Conservation (phyloP, 2,329 filamentous ascomycete species). For the Pseudogymnoascus sp. region DNA sequence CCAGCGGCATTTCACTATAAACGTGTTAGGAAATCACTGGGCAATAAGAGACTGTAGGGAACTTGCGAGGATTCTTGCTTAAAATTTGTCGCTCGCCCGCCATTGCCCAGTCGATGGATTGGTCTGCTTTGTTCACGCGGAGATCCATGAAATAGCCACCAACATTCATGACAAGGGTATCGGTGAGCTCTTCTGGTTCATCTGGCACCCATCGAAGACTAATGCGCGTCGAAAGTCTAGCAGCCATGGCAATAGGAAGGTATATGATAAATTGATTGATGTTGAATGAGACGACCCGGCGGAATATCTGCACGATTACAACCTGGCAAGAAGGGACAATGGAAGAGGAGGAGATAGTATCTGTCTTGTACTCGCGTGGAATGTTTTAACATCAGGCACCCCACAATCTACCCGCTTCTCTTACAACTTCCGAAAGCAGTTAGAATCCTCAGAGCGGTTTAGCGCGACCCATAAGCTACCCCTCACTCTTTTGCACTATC, state of each 20-base stretch:
- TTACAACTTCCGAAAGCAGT: not conserved
- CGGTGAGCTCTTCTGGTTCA: constrained; percentile 34
- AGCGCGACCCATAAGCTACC: not conserved
- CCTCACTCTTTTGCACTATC: not conserved
- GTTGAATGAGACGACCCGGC: not conserved
- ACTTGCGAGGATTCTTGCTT: constrained; percentile 30
- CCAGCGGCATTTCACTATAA: constrained; percentile 30
- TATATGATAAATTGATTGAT: not conserved
- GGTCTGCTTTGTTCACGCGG: constrained; percentile 31
- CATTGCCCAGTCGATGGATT: constrained; percentile 36
- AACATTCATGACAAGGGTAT: constrained; percentile 37
- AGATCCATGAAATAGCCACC: constrained; percentile 38
- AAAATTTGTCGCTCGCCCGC: constrained; percentile 35
- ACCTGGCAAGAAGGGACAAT: not conserved
- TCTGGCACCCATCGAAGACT: constrained; percentile 37
- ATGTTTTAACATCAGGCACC: not conserved
- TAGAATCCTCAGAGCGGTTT: not conserved
- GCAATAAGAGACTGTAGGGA: not conserved
- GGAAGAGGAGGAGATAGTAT: not conserved
- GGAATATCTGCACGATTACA: not conserved
- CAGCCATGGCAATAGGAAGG: constrained; percentile 11
- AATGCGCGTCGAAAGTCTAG: constrained; percentile 32
- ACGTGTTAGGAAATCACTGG: not conserved
- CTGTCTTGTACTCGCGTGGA: not conserved
- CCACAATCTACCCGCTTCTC: not conserved